Evolutionary conservation across 331 rosid genomes (phyloP), one percentile per base, ranked within the genome.

Genomic region (Spiraea crenata): DNA sequence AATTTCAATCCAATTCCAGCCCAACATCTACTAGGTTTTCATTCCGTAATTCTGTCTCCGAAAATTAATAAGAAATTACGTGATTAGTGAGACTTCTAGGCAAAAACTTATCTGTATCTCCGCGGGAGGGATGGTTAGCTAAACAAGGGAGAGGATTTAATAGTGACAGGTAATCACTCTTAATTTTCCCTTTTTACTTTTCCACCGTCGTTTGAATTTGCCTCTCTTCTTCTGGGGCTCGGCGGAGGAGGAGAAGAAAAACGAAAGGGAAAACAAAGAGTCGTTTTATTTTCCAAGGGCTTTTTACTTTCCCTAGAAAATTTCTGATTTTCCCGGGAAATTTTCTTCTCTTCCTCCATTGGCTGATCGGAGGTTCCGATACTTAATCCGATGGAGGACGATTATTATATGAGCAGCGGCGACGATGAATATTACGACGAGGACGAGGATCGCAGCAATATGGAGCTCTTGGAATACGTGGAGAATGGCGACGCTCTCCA

Each of bases 321-420:
- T 47, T 65, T 38, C 52, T 57, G 13, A n/a, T 57, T 41, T 14
- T n/a, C 64, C 74, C n/a, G 7, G 63, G 15, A 20, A 16, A 15
- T 5, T 17, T 17, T 69, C 17, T 7, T 42, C 52, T 63, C 38
- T 63, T 63, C 7, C 68, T 63, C 38, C n/a, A 9, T 1, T 41
- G 14, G 15, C 31, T 44, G 67, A 65, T 19, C 64, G 39, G 45
- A 16, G 17, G 34, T 59, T 61, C 37, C 20, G 65, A 7, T 20
- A 73, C 63, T 17, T 16, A 11, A 48, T 49, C 41, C 39, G n/a
- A 74, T 74, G 83, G 74, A 51, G 57, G 80, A 69, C 46, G 77
- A 63, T 5, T 57, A 34, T 20, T 75, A 50, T 59, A 4, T n/a
- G 17, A 54, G 58, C 67, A 17, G 70, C 48, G 77, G 65, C 51